Evolutionary conservation across 2,329 filamentous ascomycete species (phyloP), one percentile per base, ranked within the genome.

Genomic region (Lachnellula arida): DNA sequence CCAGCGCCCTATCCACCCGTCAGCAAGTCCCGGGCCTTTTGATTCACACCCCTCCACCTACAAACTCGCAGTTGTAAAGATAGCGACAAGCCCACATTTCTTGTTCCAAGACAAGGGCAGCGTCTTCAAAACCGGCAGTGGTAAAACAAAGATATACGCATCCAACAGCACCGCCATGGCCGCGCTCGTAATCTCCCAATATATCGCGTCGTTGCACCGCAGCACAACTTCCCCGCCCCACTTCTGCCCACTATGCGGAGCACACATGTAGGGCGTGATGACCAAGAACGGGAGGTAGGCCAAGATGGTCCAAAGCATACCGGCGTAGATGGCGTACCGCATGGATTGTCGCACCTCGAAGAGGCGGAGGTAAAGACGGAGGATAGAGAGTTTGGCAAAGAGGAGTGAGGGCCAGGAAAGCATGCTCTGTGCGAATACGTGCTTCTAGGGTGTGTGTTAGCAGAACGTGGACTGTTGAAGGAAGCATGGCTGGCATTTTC

Each of bases 81-180:
- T 71, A 56, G 49, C 64, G 61, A 64, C 70, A 34, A 85, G 72
- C 0, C 78, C 80, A 17, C 79, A 65, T 51, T 81, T 80, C 54
- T 80, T 47, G n/a, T 28, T 46, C 11, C n/a, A 19, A 14, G 25
- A 46, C n/a, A 56, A 23, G 15, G 49, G 32, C 17, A 56, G 19
- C 14, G 23, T 37, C 11, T n/a, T 42, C 9, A 56, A n/a, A 15
- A 42, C 7, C 34, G 44, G 48, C 42, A 56, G 28, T 4, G 54
- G 54, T 9, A 56, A 35, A 12, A 56, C 22, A 11, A 56, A 52
- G n/a, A 56, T 56, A 32, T 51, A 56, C 15, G 49, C n/a, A 43
- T 56, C 54, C 17, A 56, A 40, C 17, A 46, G 12, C 5, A 51
- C 22, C 35, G 43, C 44, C 54, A 56, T 51, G 19, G 17, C 49